Conservation (phyloP, 2,329 filamentous ascomycete genomes). For the Penicillium sp. region DNA sequence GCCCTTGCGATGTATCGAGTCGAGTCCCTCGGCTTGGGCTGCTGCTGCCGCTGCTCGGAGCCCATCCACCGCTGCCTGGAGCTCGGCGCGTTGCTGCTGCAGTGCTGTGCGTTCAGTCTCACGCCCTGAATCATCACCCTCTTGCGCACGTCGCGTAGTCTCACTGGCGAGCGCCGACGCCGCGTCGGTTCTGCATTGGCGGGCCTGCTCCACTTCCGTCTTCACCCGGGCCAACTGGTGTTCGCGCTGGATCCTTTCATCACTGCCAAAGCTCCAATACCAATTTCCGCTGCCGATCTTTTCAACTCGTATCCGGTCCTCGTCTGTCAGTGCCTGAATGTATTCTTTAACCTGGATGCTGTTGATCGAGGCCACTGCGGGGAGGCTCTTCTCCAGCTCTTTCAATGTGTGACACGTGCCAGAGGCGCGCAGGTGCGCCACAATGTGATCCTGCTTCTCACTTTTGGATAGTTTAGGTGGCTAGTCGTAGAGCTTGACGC, state of each 20-base stretch:
- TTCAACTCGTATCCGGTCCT: conserved; percentile 65
- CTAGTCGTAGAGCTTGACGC: conserved; percentile 22
- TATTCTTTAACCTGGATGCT: conserved; percentile 71
- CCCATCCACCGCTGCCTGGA: conserved; percentile 36
- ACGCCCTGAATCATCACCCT: conserved; percentile 20
- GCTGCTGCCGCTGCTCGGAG: conserved; percentile 39
- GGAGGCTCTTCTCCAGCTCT: conserved; percentile 68
- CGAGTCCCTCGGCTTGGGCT: conserved; percentile 24
- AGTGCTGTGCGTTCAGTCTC: conserved; percentile 27
- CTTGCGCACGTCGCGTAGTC: conserved; percentile 34
- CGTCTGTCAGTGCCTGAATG: conserved; percentile 64
- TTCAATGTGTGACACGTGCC: conserved; percentile 68
- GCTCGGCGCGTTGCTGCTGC: conserved; percentile 23
- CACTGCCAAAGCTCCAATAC: conserved; percentile 70
- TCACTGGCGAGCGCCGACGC: conserved; percentile 44
- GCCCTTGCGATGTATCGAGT: conserved; percentile 38
- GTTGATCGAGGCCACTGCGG: conserved; percentile 65
- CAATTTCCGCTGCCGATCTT: conserved; percentile 74
- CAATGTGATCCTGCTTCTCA: conserved; percentile 62
- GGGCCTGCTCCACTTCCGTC: conserved; percentile 35
- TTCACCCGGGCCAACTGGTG: conserved; percentile 30
- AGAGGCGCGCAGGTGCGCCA: conserved; percentile 63
- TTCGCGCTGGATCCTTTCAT: conserved; percentile 57
- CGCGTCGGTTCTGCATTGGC: conserved; percentile 34
- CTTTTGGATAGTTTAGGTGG: conserved; percentile 61